Base-by-base conservation (phyloP, 345 rosid species). In the Erucastrum elatum region DNA sequence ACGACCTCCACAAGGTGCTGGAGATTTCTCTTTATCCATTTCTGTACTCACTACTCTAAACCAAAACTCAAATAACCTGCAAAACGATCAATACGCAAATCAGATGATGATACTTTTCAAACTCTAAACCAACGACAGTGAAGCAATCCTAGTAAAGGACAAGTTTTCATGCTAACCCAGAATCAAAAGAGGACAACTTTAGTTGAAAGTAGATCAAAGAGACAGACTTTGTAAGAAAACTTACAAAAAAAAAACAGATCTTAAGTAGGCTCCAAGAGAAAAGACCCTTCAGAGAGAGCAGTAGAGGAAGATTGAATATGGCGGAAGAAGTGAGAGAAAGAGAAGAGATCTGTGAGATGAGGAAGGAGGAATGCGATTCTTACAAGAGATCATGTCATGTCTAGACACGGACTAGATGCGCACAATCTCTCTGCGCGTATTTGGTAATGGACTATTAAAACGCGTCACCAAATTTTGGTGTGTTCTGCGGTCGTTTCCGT, bases 21-120 rank as follows among this genome's bases (percentile, higher is more conserved):
- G 78, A 62, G 88, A 66, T 77, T 89, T 92, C 62, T 89, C 97
- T 84, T 86, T 89, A 21, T 94, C 97, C 98, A 94, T 94, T 67
- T 59, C 29, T 29, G 29, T 1, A 37, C 2, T 5, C 1, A 13
- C 8, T 27, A 65, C 51, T 64, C 25, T 29, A n/a, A 31, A 65
- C 34, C 9, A 65, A 72, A 66, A 27, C 1, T 2, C 21, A 30
- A 61, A 11, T 10, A 76, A 10, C 72, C n/a, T 30, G 30, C 44
- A 69, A 58, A 35, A 58, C 66, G 25, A 70, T 70, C 64, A 33
- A 5, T 56, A 39, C 21, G 21, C 21, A 21, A 21, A 21, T 21
- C 21, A 21, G 21, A 21, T 21, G 21, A 21, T 21, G 21, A 21
- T 0, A 55, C 12, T 53, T 0, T 5, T 49, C 34, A 35, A 6